A percentile compares a stretch with the other conserved stretches of the same genome.
Conservation (phyloP, 2,329 filamentous ascomycete species). For the Aspergillus sp. region DNA sequence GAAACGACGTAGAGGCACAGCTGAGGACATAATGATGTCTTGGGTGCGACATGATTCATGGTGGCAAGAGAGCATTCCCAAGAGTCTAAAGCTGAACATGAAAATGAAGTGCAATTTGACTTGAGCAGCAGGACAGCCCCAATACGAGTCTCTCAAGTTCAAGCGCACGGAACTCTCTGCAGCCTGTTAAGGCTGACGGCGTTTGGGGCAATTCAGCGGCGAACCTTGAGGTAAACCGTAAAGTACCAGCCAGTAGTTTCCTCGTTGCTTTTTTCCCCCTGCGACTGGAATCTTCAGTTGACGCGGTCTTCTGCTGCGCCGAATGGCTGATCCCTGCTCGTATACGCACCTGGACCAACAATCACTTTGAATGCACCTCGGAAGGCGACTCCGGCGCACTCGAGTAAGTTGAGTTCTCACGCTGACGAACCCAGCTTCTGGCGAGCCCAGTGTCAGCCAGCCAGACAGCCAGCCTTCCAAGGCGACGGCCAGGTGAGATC, state of each 20-base stretch:
- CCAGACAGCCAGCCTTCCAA: background rate
- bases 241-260: conserved; percentile 1
- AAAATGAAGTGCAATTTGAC: background rate
- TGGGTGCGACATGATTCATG: too few species aligned
- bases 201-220: conserved; percentile 19
- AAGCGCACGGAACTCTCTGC: conserved; percentile 27
- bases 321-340: background rate
- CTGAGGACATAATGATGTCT: background rate
- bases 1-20: background rate
- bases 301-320: background rate
- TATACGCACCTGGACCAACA: background rate
- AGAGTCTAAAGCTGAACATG: background rate
- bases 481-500: background rate
- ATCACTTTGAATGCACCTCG: background rate
- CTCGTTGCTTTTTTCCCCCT: conserved; percentile 10
- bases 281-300: background rate
- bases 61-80: conserved; percentile 1
- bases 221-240: conserved; percentile 12
- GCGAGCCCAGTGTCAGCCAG: background rate
- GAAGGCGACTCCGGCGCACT: background rate
- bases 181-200: conserved; percentile 43
- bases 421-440: background rate
- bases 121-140: background rate
- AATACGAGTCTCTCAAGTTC: background rate
- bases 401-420: background rate